These are phyloP conservation scores for Eucalyptus tenuipes DNA, from an alignment of 345 rosid genomes.

Conservation along the genomic window DNA sequence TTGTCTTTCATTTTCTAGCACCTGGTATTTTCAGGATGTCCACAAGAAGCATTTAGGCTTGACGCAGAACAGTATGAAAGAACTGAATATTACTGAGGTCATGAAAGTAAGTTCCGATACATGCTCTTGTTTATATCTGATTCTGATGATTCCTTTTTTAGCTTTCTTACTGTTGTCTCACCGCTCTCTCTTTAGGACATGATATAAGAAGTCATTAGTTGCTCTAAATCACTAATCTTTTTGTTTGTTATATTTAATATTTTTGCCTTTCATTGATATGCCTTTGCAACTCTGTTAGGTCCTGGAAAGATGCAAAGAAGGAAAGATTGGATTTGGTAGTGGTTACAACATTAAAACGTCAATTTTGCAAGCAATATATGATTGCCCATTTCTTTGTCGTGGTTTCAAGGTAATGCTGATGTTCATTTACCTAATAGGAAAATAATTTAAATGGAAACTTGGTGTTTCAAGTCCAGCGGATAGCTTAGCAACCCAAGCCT, in stretches of 20 bases:
- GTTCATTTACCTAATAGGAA: background rate
- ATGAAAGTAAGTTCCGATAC: conserved; percentile 28
- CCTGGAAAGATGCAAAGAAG: conserved; percentile 49
- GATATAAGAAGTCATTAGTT: background rate
- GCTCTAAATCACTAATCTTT: background rate
- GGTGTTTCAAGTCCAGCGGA: background rate
- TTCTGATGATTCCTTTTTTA: background rate
- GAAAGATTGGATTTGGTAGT: conserved; percentile 88
- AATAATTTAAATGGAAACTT: background rate
- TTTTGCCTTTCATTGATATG: background rate
- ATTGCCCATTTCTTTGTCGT: conserved; percentile 73
- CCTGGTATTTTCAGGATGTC: conserved; percentile 33
- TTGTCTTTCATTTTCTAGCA: background rate
- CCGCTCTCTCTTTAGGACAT: background rate
- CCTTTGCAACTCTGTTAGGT: conserved; percentile 33
- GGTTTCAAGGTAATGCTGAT: conserved; percentile 45
- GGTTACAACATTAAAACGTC: conserved; percentile 55
- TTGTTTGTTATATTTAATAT: background rate
- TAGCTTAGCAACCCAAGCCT: background rate
- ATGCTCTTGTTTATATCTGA: background rate
- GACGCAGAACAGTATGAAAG: conserved; percentile 27
- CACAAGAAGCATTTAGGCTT: conserved; percentile 35
- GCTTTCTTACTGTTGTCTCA: background rate
- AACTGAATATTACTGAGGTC: conserved; percentile 46
- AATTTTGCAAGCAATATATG: conserved; percentile 51